These are phyloP conservation scores for Dactylonectria estremocensis DNA, from an alignment of 2,329 filamentous ascomycete species.

Conservation along the genomic window DNA sequence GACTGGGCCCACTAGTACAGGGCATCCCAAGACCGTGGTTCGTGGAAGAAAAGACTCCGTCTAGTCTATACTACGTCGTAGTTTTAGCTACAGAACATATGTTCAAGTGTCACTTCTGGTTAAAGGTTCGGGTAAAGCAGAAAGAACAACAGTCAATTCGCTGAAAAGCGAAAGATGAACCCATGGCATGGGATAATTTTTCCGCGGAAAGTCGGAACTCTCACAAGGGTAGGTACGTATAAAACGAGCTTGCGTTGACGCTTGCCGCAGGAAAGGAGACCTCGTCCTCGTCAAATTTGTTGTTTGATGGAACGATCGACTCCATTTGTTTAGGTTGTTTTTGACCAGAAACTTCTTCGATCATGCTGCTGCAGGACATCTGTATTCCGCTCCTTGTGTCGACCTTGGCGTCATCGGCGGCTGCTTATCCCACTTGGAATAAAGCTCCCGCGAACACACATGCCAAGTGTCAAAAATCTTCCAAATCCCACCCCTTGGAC, in stretches of 20 bases:
- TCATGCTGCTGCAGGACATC: constrained; percentile 1
- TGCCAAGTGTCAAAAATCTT: constrained; percentile 34
- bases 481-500: constrained; percentile 39
- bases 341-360: not conserved
- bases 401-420: constrained; percentile 6
- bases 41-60: not conserved
- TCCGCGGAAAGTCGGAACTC: not conserved
- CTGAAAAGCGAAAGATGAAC: not conserved
- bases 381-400: not conserved
- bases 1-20: not conserved
- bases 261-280: not conserved
- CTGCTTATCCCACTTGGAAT: constrained; percentile 4
- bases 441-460: constrained; percentile 39
- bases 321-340: not conserved
- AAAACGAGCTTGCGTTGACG: not conserved
- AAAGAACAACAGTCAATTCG: not conserved
- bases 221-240: not conserved
- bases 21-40: not conserved
- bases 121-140: not conserved
- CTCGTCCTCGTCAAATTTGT: not conserved
- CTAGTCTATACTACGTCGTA: not conserved
- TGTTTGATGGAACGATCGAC: rapidly evolving
- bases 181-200: not conserved
- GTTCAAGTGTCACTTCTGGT: not conserved
- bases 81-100: not conserved